These are phyloP conservation scores for Apophysomyces variabilis DNA, from an alignment of 371 early-diverging fungal species.

Conservation along the genomic window DNA sequence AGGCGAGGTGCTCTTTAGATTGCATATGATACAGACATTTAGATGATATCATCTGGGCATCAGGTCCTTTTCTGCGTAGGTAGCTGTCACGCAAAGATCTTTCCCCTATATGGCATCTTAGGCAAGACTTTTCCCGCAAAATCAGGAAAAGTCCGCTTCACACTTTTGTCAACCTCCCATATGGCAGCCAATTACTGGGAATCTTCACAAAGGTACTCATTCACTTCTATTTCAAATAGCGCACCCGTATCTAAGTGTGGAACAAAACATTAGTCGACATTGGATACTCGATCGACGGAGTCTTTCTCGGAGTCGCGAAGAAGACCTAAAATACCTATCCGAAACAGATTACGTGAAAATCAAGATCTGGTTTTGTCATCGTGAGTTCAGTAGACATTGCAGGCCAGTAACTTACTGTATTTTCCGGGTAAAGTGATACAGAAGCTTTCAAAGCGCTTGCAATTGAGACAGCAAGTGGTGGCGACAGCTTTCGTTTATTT, in stretches of 20 bases:
- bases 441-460: slow-evolving; percentile 74
- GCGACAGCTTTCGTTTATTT: slow-evolving; percentile 89
- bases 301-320: slow-evolving; percentile 56
- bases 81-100: too few species aligned
- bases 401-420: background rate
- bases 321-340: slow-evolving; percentile 63
- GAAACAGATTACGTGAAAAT: slow-evolving; percentile 64
- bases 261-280: slow-evolving; percentile 48
- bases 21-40: too few species aligned
- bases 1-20: too few species aligned
- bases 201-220: slow-evolving; percentile 69
- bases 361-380: slow-evolving; percentile 69
- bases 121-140: too few species aligned
- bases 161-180: slow-evolving; percentile 33
- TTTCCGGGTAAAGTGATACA: slow-evolving; percentile 66
- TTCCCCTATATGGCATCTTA: too few species aligned
- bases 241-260: background rate
- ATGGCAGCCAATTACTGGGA: slow-evolving; percentile 80
- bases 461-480: slow-evolving; percentile 80
- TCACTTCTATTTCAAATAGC: background rate
- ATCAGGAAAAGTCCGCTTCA: background rate
- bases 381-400: slow-evolving; percentile 42
- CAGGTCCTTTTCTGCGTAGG: too few species aligned
- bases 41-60: too few species aligned
- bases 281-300: slow-evolving; percentile 69